Evolutionary conservation across 176 grass and related monocot genomes (phyloP), one percentile per base, ranked within the genome.

Genomic region (Pontederia crassipes): DNA sequence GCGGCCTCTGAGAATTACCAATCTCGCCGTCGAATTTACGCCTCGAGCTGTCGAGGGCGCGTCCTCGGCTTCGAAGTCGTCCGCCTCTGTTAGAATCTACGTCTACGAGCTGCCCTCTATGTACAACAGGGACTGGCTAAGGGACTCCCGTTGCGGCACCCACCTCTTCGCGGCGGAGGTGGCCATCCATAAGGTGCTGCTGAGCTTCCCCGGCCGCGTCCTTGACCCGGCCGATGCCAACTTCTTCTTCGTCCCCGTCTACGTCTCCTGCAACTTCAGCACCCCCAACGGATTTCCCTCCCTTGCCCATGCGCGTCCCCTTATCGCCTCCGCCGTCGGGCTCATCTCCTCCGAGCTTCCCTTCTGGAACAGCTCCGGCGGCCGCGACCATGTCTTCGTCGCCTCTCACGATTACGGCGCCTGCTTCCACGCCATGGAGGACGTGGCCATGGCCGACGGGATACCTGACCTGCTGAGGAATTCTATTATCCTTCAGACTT

Each of bases 371-470:
- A 81, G 79, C 40, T 91, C 87, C 73, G 54, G 2, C 40, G 87
- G 87, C 16, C 69, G 83, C 12, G 84, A 97, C 81, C 93, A 92
- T 72, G 68, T 97, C 56, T 91, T 97, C 69, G 81, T 91, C 63
- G 81, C 87, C 7, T 88, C 87, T 10, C 93, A 92, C 59, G 93
- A 97, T 80, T 92, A 85, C 69, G 84, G 87, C 49, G 79, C 93
- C 59, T 97, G 93, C 79, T 92, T 97, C 81, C 93, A 97, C 24
- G 79, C 93, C 63, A 91, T 97, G 93, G 87, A 97, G 71, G 93
- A 97, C 58, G 62, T 91, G 13, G 93, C 87, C 32, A 72, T 91
- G 0, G 76, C 79, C 2, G 87, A 91, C 46, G 87, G 87, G 52
- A 97, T 91, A 75, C 93, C 93, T 1, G 73, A 80, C 26, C 85